phyloP scores from a whole-genome alignment of 2,329 filamentous ascomycete species.

The Penicillium sp. region DNA sequence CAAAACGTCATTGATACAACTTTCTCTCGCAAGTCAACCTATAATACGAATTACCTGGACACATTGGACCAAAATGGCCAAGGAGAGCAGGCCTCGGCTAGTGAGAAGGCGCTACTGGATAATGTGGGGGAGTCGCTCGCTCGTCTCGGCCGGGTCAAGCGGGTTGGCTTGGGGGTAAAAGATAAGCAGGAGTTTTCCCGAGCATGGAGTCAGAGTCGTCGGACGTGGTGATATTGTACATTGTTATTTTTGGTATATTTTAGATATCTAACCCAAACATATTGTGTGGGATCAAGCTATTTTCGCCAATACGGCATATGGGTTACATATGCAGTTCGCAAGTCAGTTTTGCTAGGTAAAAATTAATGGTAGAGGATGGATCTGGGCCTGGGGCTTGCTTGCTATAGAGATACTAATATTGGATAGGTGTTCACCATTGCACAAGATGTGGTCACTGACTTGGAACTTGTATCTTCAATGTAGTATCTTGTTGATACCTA shows the following conservation, averaged over 20 bases:
- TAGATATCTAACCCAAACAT: not conserved
- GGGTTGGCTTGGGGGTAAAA: constrained; percentile 76
- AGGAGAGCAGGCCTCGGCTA: constrained; percentile 38
- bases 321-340: not conserved
- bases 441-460: no score
- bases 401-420: not conserved
- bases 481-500: not conserved
- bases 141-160: constrained; percentile 80
- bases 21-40: constrained; percentile 32
- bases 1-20: constrained; percentile 24
- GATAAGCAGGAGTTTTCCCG: constrained; percentile 83
- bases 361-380: not conserved
- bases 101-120: constrained; percentile 72
- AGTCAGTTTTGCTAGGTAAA: not conserved
- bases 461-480: not conserved
- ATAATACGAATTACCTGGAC: constrained; percentile 49
- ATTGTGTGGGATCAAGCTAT: not conserved
- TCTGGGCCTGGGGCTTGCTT: not conserved
- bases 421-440: not conserved
- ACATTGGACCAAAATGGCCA: constrained; percentile 42
- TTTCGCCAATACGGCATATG: not conserved
- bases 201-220: constrained; percentile 57
- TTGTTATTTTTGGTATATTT: not conserved
- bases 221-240: constrained; percentile 25
- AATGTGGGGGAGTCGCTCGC: constrained; percentile 80